Base-by-base conservation (phyloP, 2,329 filamentous ascomycete genomes). In the Exophiala viscosa region DNA sequence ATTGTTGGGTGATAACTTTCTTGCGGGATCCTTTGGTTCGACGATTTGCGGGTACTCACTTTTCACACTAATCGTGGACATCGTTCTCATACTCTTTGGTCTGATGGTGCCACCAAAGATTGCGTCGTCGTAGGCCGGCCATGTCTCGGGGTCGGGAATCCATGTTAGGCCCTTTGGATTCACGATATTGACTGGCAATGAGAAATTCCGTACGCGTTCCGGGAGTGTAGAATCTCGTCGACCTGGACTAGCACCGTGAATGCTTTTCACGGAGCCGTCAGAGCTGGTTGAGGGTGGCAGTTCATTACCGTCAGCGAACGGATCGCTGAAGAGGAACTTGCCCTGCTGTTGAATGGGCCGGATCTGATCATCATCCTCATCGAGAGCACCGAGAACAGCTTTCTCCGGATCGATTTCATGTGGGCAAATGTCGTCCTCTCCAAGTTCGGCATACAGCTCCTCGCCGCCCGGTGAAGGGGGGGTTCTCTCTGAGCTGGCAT, bases 171-270 rank as follows among this genome's bases (percentile, higher is more conserved):
- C 18, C 11, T 36, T 36, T 13, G 15, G 31, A 20, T 10, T 36
- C 7, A 14, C 7, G 3, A 7, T 15, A 17, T 18, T 35, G 7
- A 32, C 9, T 13, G 44, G 44, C 15, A 15, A 10, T 11, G 44
- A 46, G 44, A 46, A 46, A 13, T 46, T 46, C 7, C 32, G 39
- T 48, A 15, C 61, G 61, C 44, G 59, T 61, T 14, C 45, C 61
- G 11, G 57, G 44, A 1, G 45, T 52, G 34, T 3, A 36, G 34
- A 36, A 1, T 36, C 3, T 15, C 14, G 34, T 13, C 34, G 14
- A 36, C 23, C 23, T 2, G 34, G 34, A 13, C 11, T 36, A 15
- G 11, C 34, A 36, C 11, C 14, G 34, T 13, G 11, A 36, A 2
- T 36, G 34, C 34, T 36, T 36, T 36, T 36, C 11, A 13, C 34